Conservation (phyloP, 805 yeast genomes). For the Huiozyma sinensis region DNA sequence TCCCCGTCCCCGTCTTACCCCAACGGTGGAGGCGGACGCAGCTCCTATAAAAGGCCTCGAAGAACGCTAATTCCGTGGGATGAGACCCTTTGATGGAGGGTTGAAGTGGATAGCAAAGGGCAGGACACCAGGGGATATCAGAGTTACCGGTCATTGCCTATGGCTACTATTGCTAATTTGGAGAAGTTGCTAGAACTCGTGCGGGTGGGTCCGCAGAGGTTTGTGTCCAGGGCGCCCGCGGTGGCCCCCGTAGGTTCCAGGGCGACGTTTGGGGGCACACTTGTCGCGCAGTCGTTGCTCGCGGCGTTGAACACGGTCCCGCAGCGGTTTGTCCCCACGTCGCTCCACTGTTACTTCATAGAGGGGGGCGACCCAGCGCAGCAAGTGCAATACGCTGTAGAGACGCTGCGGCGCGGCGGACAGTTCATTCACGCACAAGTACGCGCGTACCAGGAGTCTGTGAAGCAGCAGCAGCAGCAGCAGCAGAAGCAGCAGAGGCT, state of each 20-base stretch:
- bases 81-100: slow-evolving; percentile 9
- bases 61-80: slow-evolving; percentile 26
- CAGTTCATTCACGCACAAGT: slow-evolving; percentile 45
- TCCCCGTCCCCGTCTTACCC: too few species aligned
- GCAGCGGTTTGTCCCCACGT: slow-evolving; percentile 40
- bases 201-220: slow-evolving; percentile 12
- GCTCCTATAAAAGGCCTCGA: not conserved
- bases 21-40: not conserved
- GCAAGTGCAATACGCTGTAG: slow-evolving; percentile 45
- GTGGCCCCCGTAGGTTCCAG: slow-evolving; percentile 42
- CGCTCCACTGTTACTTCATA: slow-evolving; percentile 54
- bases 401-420: slow-evolving; percentile 40
- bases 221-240: slow-evolving; percentile 16
- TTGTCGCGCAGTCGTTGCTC: slow-evolving; percentile 52
- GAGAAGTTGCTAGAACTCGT: slow-evolving; percentile 15
- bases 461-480: too few species aligned
- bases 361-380: slow-evolving; percentile 38
- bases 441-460: slow-evolving; percentile 36
- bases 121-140: not conserved
- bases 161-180: slow-evolving; percentile 5
- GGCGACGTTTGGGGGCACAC: slow-evolving; percentile 64
- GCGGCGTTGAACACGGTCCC: slow-evolving; percentile 48
- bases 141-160: not conserved
- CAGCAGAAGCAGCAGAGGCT: slow-evolving; percentile 28
- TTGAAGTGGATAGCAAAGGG: too few species aligned